Conservation (phyloP, 306 rosid genomes). For the Mucuna pruriens region DNA sequence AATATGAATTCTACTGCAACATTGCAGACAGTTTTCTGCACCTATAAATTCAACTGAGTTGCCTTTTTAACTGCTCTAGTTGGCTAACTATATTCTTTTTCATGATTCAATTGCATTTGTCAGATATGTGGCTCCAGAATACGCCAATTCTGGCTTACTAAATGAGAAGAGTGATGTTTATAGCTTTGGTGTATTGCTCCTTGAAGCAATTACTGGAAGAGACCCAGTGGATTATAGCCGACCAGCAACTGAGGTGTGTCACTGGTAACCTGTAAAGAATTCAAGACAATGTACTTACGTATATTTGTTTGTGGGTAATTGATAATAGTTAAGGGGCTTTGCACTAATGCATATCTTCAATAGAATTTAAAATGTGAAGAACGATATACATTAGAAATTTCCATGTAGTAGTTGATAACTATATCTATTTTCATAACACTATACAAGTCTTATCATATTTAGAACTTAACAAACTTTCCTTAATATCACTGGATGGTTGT, state of each 20-base stretch:
- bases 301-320: neutral
- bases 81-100: constrained; percentile 29
- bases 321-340: constrained; percentile 9
- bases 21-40: neutral
- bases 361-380: constrained; percentile 10
- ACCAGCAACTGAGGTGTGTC: constrained; percentile 70
- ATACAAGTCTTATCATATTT: neutral
- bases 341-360: constrained; percentile 23
- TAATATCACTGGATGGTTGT: constrained; percentile 34
- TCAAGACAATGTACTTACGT: neutral
- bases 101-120: constrained; percentile 36
- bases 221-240: constrained; percentile 93
- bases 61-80: constrained; percentile 1
- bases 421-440: neutral
- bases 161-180: constrained; percentile 94
- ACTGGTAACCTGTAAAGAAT: constrained; percentile 14
- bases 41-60: neutral
- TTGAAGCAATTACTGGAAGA: constrained; percentile 90
- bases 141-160: constrained; percentile 91
- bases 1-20: neutral
- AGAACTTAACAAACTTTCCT: neutral
- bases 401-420: constrained; percentile 18
- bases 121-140: constrained; percentile 97
- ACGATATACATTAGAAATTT: constrained; percentile 14
- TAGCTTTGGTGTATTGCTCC: constrained; percentile 80